Conservation (phyloP, 2,329 filamentous ascomycete species). For the Tolypocladium tundrense region DNA sequence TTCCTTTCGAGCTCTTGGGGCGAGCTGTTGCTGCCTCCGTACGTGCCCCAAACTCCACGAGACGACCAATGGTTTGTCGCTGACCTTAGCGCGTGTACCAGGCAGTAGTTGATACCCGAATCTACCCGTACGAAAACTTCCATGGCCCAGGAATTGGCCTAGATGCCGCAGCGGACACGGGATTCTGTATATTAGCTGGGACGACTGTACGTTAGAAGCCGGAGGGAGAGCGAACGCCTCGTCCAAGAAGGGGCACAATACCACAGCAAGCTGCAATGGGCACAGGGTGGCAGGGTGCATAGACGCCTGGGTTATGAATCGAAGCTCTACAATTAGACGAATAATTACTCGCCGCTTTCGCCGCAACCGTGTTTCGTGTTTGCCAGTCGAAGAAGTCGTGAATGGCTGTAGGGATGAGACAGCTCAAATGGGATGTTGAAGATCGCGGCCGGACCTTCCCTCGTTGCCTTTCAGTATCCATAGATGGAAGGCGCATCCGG, state of each 20-base stretch:
- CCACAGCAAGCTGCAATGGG: not conserved
- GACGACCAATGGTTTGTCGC: not conserved
- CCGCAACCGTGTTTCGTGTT: not conserved
- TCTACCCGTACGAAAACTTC: not conserved
- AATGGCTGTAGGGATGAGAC: not conserved
- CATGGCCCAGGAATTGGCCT: not conserved
- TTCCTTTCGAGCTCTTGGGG: conserved; percentile 59
- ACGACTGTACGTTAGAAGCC: conserved; percentile 16
- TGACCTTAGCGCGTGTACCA: not conserved
- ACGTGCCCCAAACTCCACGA: conserved; percentile 16
- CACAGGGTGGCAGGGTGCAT: not conserved
- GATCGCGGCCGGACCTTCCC: not conserved
- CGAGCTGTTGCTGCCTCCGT: conserved; percentile 58
- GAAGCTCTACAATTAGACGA: not conserved
- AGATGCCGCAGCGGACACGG: not conserved
- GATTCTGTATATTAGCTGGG: conserved; percentile 1
- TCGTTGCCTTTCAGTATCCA: not conserved
- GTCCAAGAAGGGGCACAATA: not conserved
- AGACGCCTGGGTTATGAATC: not conserved
- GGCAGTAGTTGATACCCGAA: conserved; percentile 1
- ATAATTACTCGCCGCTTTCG: not conserved
- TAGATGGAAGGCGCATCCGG: not conserved
- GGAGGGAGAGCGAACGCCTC: not conserved
- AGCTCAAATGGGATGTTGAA: not conserved
- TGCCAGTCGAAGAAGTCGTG: not conserved